Conservation (phyloP, 208 protist genomes). For the Leishmania martiniquensis region DNA sequence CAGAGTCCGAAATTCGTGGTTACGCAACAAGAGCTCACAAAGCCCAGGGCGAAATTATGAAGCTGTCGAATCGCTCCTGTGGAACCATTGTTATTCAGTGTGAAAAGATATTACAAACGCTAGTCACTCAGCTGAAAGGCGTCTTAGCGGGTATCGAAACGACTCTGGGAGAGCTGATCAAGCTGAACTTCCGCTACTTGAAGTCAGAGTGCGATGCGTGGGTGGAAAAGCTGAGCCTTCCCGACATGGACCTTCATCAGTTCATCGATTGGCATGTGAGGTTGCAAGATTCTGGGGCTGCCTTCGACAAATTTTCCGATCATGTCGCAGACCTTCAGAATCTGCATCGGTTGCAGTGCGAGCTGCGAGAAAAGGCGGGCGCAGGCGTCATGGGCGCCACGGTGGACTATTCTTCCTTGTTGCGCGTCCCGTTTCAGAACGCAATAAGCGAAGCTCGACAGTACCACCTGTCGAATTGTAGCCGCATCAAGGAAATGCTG, state of each 20-base stretch:
- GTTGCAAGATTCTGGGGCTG: constrained; percentile 38
- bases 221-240: constrained; percentile 37
- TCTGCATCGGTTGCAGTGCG: constrained; percentile 40
- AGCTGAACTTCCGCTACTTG: constrained; percentile 32
- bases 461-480: constrained; percentile 33
- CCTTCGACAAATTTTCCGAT: constrained; percentile 40
- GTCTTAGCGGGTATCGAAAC: constrained; percentile 44
- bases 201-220: constrained; percentile 35
- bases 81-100: constrained; percentile 50
- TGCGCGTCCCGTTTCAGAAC: constrained; percentile 45
- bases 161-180: constrained; percentile 34
- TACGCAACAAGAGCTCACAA: constrained; percentile 47
- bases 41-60: constrained; percentile 44
- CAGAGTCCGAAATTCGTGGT: constrained; percentile 47
- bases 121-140: constrained; percentile 36
- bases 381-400: background rate
- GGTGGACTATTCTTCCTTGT: constrained; percentile 27
- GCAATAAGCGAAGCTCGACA: constrained; percentile 42
- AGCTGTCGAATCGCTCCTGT: constrained; percentile 40
- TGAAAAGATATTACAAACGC: constrained; percentile 28
- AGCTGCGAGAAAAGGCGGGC: constrained; percentile 40
- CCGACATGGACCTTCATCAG: constrained; percentile 33
- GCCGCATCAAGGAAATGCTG: constrained; percentile 40
- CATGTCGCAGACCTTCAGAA: constrained; percentile 50
- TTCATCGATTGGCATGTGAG: constrained; percentile 56